Evolutionary conservation across 116 monocot species (phyloP), one percentile per base, ranked within the genome.

Genomic region (Iris pallida): DNA sequence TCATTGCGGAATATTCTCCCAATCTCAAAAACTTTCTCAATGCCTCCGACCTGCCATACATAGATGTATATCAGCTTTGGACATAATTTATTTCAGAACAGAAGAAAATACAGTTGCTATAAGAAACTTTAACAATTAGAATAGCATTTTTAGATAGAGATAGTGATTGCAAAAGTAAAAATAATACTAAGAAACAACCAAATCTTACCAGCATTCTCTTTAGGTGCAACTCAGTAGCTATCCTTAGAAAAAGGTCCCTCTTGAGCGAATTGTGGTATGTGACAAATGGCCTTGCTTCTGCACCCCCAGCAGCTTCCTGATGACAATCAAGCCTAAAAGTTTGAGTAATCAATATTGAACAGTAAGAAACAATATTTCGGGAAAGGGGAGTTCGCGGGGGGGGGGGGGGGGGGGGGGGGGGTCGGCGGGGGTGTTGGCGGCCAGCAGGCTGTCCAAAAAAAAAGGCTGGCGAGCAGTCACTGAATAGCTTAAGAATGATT

Each of bases 1-100:
- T 96, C 95, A 79, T 96, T 96, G 73, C 95, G 78, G 57, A 96
- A 96, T 86, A 96, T 96, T 82, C 95, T 86, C 12, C 95, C 95
- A 49, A 96, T 96, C 78, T 96, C 95, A 71, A 73, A 96, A 55
- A 96, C 88, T 68, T 87, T 96, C 70, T 96, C 91, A 70, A 96
- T 73, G 40, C 95, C 95, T 3, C 95, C 95, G 45, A 96, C 95
- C 95, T 96, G 80, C 56, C 45, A 71, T 42, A 66, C 4, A 4
- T 51, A 67, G 42, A 67, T 67, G 41, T 67, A 51, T 1, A 47
- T 65, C 19, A 49, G 47, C 46, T 6, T 45, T 30, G 30, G 30
- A 30, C 5, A 16, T 0, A 18, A 18, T 17, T 40, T 41, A 42
- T 59, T 59, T 16, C 13, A 59, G 11, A 11, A 4, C 13, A 16